Conservation (phyloP, 257 asterid genomes). For the Apocynum venetum region DNA sequence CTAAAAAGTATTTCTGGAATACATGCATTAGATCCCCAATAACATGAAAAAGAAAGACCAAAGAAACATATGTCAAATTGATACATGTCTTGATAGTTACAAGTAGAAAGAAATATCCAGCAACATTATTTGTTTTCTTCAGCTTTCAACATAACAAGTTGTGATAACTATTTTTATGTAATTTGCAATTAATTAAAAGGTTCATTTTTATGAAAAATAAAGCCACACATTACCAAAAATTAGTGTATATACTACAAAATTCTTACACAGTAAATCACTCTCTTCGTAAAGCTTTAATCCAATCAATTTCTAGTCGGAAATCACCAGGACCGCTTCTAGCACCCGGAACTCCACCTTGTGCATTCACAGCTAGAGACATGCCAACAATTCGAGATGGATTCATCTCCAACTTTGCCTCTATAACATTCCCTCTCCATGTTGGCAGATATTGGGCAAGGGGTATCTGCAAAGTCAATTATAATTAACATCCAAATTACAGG, state of each 20-base stretch:
- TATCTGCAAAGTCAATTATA: slow-evolving; percentile 42
- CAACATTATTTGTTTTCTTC: background rate
- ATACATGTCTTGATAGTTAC: background rate
- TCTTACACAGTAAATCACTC: slow-evolving; percentile 17
- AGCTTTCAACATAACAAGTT: background rate
- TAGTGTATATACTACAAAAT: background rate
- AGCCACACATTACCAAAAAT: background rate
- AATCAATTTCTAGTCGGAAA: slow-evolving; percentile 70
- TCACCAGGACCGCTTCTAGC: slow-evolving; percentile 78
- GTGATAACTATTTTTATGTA: background rate
- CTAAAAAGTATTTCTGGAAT: background rate
- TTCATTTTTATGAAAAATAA: background rate
- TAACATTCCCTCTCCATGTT: slow-evolving; percentile 93
- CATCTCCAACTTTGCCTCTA: slow-evolving; percentile 84
- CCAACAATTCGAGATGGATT: slow-evolving; percentile 83
- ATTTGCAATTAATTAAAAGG: background rate
- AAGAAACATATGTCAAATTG: background rate
- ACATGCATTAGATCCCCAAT: background rate
- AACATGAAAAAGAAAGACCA: background rate
- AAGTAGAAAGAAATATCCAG: background rate
- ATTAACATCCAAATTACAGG: slow-evolving; percentile 1
- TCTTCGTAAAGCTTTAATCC: slow-evolving; percentile 84
- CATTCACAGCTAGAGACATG: slow-evolving; percentile 75
- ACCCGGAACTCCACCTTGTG: slow-evolving; percentile 79
- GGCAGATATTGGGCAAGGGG: slow-evolving; percentile 84